Evolutionary conservation across 2,329 filamentous ascomycete species (phyloP).

Genomic region (Seiridium unicorne): DNA sequence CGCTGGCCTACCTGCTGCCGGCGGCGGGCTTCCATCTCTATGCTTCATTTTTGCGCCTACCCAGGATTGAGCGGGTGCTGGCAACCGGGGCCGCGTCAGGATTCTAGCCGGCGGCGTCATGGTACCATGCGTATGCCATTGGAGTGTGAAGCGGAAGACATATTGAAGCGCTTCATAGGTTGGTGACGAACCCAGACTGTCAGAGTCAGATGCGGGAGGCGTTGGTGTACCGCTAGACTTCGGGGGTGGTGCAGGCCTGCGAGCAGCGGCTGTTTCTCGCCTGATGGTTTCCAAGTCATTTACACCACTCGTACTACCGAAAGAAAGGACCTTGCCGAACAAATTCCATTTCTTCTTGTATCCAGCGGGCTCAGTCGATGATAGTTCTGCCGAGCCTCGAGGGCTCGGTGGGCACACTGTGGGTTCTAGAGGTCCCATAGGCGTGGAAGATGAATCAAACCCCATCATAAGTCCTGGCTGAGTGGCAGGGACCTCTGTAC

Average conservation of each 20-base stretch:
- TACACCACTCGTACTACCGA: constrained; percentile 33
- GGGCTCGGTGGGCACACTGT: neutral
- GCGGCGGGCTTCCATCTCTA: constrained; percentile 34
- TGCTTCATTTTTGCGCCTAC: constrained; percentile 36
- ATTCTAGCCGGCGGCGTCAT: constrained; percentile 58
- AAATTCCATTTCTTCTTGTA: constrained; percentile 63
- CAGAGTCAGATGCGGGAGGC: constrained; percentile 45
- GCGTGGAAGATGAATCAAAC: constrained; percentile 44
- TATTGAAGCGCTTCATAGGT: constrained; percentile 56
- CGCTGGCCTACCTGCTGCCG: constrained; percentile 36
- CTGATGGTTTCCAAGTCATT: constrained; percentile 50
- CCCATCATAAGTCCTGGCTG: constrained; percentile 48
- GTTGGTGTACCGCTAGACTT: constrained; percentile 25
- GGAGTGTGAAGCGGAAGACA: constrained; percentile 73
- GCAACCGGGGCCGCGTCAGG: constrained; percentile 67
- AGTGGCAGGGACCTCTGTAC: constrained; percentile 62
- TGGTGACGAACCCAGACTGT: constrained; percentile 54
- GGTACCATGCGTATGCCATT: constrained; percentile 56
- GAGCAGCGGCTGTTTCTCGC: constrained; percentile 47
- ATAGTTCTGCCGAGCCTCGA: constrained; percentile 4
- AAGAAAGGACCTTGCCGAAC: constrained; percentile 60
- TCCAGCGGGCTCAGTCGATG: constrained; percentile 20
- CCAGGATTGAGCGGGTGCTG: constrained; percentile 66
- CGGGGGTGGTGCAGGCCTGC: constrained; percentile 35
- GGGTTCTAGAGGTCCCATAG: constrained; percentile 7